phyloP scores from a whole-genome alignment of 2,329 filamentous ascomycete species.

The Fusarium sp. region DNA sequence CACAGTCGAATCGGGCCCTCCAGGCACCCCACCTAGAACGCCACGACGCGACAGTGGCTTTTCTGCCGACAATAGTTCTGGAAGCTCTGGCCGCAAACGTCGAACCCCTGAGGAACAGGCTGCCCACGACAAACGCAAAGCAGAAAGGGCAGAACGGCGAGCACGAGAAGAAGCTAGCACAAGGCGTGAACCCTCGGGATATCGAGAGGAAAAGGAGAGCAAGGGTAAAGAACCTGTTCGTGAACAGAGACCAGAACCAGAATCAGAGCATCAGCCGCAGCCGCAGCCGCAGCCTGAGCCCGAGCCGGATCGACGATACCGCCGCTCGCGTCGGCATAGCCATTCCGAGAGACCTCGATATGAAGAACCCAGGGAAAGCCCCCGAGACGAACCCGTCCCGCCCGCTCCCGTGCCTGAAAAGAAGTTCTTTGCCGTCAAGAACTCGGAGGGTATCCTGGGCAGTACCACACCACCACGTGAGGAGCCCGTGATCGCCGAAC shows the following conservation, averaged over 20 bases:
- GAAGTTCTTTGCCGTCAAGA: slow-evolving; percentile 55
- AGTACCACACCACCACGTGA: slow-evolving; percentile 38
- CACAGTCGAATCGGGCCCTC: slow-evolving; percentile 47
- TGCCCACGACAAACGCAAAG: slow-evolving; percentile 60
- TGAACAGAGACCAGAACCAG: slow-evolving; percentile 42
- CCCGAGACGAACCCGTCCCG: slow-evolving; percentile 32
- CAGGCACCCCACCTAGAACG: slow-evolving; percentile 50
- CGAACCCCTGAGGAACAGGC: slow-evolving; percentile 61
- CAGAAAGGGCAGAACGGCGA: slow-evolving; percentile 51
- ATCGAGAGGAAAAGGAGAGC: slow-evolving; percentile 33
- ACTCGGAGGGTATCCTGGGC: slow-evolving; percentile 48
- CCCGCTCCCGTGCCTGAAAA: slow-evolving; percentile 45
- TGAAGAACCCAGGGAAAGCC: slow-evolving; percentile 44
- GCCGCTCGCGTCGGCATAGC: slow-evolving; percentile 54
- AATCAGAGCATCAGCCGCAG: neutral
- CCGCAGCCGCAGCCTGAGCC: slow-evolving; percentile 1
- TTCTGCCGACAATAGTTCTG: slow-evolving; percentile 52
- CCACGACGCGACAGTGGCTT: slow-evolving; percentile 59
- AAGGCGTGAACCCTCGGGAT: slow-evolving; percentile 25
- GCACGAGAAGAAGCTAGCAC: slow-evolving; percentile 38
- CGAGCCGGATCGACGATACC: slow-evolving; percentile 45
- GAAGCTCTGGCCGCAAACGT: slow-evolving; percentile 46
- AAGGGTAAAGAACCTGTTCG: slow-evolving; percentile 44
- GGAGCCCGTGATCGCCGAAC: slow-evolving; percentile 32
- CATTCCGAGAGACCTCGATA: slow-evolving; percentile 48